Base-by-base conservation (phyloP, 345 rosid species). In the Passiflora organensis region DNA sequence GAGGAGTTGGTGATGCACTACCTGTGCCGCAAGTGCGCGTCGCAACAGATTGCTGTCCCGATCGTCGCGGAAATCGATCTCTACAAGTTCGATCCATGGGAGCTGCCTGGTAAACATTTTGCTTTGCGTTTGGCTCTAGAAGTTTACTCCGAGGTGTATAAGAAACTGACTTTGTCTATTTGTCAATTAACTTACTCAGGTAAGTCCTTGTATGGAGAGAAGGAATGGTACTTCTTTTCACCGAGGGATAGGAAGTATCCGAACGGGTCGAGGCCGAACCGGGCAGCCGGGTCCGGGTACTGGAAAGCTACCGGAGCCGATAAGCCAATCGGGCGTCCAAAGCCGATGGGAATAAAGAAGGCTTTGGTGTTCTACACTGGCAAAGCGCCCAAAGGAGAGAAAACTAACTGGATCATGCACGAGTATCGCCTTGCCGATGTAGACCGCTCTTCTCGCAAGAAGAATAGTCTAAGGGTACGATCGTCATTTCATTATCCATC, bases 231-330 rank as follows among this genome's bases (percentile, higher is more conserved):
- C 67, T 91, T 88, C 64, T 91, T 91, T 70, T 78, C 96, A 24
- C 98, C 95, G 0, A 67, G 98, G 53, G 96, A 85, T 42, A 50
- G 96, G 62, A 91, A 91, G 54, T 91, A 91, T 14, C 98, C 98
- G 5, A 91, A 91, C 68, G 96, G 98, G 17, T 84, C 96, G 48
- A 72, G 98, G 72, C 96, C 96, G 22, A 91, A 91, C 75, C 76
- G 98, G 1, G 86, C 96, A 0, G 93, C 98, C 2, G 96, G 98
- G 25, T 61, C 66, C 32, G 97, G 97, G 0, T 91, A 91, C 59
- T 91, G 97, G 97, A 91, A 91, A 81, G 97, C 97, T 0, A 91
- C 96, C 1, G 98, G 98, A 47, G 98, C 96, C 14, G 98, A 91
- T 73, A 91, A 91, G 77, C 93, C 98, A 23, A 91, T 91, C 6